These are phyloP conservation scores for Claviceps sp. DNA, from an alignment of 2,329 filamentous ascomycete species.

Conservation along the genomic window DNA sequence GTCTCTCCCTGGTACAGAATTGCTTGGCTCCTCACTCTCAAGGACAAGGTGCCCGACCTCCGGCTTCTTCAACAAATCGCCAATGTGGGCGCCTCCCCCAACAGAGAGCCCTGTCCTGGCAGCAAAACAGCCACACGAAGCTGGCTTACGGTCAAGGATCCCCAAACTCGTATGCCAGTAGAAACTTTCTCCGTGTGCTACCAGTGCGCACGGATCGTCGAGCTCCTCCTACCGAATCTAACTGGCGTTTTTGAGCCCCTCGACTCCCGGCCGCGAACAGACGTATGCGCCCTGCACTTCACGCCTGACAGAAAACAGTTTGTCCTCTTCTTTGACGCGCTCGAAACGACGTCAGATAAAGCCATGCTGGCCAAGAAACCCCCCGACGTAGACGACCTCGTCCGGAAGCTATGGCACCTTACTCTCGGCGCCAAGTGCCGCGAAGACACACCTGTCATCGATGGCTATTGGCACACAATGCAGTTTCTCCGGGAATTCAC, in stretches of 20 bases:
- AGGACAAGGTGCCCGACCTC: conserved; percentile 52
- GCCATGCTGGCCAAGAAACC: conserved; percentile 30
- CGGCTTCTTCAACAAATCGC: conserved; percentile 58
- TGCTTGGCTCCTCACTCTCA: conserved; percentile 68
- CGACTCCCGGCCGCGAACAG: conserved; percentile 32
- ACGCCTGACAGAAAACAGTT: conserved; percentile 38
- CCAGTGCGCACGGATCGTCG: conserved; percentile 58
- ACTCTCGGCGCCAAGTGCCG: conserved; percentile 48
- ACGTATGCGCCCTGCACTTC: conserved; percentile 58
- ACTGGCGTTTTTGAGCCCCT: conserved; percentile 49
- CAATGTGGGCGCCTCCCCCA: conserved; percentile 37
- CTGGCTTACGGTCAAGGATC: conserved; percentile 68
- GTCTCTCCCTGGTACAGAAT: conserved; percentile 67
- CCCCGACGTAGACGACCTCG: conserved; percentile 48
- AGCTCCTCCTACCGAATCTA: conserved; percentile 60
- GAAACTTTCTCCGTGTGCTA: conserved; percentile 64
- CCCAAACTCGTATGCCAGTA: conserved; percentile 48
- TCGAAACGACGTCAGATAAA: conserved; percentile 43
- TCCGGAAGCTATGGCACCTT: conserved; percentile 48
- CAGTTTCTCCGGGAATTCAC: conserved; percentile 63
- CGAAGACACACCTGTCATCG: conserved; percentile 46
- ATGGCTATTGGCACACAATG: conserved; percentile 65
- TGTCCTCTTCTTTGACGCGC: conserved; percentile 43
- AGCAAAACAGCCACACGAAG: conserved; percentile 39
- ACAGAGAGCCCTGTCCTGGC: conserved; percentile 43